A percentile compares a stretch with the other conserved stretches of the same genome.
Conservation (phyloP, 2,329 filamentous ascomycete genomes). For the Colletotrichum kahawae region DNA sequence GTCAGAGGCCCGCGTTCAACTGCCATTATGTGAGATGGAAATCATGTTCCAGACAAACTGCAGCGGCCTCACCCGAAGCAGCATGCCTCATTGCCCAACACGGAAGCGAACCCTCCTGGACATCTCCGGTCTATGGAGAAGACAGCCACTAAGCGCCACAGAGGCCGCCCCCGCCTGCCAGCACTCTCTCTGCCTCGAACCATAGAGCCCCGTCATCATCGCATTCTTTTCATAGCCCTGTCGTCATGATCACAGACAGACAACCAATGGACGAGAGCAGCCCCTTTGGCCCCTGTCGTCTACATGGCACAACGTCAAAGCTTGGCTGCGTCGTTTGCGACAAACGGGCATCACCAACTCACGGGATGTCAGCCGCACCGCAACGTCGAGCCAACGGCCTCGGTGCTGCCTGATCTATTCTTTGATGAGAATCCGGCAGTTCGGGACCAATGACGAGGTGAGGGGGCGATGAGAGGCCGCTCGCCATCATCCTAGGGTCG, state of each 20-base stretch:
- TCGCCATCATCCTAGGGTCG: background rate
- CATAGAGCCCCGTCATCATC: background rate
- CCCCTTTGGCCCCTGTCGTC: background rate
- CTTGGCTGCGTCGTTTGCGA: background rate
- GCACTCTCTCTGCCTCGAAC: background rate
- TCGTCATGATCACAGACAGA: background rate
- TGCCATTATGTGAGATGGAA: background rate
- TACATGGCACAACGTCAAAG: background rate
- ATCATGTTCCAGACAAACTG: background rate
- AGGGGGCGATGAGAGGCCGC: background rate
- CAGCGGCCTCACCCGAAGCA: background rate
- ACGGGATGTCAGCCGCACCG: background rate
- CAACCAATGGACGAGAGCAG: background rate
- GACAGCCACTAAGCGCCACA: background rate
- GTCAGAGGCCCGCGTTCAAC: background rate
- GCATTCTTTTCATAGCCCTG: background rate
- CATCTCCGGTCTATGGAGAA: background rate
- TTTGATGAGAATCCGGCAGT: background rate
- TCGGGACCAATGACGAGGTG: background rate
- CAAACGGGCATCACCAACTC: background rate
- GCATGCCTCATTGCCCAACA: background rate
- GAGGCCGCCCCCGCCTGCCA: background rate
- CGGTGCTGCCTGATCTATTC: background rate
- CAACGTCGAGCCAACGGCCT: background rate
- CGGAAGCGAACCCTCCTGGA: background rate